Conservation (phyloP, 2,329 filamentous ascomycete genomes). For the Helminthosporium solani region DNA sequence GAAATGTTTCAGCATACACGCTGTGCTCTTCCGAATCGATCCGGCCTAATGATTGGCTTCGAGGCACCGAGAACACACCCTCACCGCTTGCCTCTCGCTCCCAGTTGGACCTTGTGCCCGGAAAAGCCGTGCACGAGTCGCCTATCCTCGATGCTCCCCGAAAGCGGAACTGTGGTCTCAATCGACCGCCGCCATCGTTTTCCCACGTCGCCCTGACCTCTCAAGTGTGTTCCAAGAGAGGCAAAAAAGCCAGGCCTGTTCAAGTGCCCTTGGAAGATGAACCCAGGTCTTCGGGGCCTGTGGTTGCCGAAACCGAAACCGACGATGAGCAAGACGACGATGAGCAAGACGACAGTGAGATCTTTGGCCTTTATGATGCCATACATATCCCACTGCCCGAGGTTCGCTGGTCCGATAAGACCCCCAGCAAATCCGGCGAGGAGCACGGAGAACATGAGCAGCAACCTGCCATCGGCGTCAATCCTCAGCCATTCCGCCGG, state of each 20-base stretch:
- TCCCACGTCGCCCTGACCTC: constrained; percentile 12
- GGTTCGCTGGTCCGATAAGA: constrained; percentile 22
- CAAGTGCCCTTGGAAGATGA: constrained; percentile 9
- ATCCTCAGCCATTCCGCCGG: constrained; percentile 60
- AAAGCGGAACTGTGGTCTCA: constrained; percentile 22
- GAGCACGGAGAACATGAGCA: constrained; percentile 7
- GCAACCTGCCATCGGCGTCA: constrained; percentile 1
- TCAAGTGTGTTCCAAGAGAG: constrained; percentile 13
- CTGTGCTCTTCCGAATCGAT: constrained; percentile 33
- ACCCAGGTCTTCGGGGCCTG: constrained; percentile 12
- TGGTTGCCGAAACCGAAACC: constrained; percentile 14
- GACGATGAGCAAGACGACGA: constrained; percentile 11
- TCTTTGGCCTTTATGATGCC: constrained; percentile 35
- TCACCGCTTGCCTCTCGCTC: constrained; percentile 34
- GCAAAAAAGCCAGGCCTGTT: constrained; percentile 4
- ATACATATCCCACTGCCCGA: constrained; percentile 32
- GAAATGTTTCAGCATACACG: constrained; percentile 40
- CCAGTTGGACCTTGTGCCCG: constrained; percentile 33
- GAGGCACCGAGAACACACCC: constrained; percentile 35
- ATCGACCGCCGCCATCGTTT: constrained; percentile 20
- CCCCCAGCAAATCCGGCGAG: constrained; percentile 8
- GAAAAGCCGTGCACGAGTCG: constrained; percentile 10
- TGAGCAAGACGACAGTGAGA: constrained; percentile 20
- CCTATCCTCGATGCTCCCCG: constrained; percentile 17
- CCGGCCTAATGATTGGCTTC: constrained; percentile 23